Base-by-base conservation (phyloP, 371 early-diverging fungal species). In the Mucor circinelloides region DNA sequence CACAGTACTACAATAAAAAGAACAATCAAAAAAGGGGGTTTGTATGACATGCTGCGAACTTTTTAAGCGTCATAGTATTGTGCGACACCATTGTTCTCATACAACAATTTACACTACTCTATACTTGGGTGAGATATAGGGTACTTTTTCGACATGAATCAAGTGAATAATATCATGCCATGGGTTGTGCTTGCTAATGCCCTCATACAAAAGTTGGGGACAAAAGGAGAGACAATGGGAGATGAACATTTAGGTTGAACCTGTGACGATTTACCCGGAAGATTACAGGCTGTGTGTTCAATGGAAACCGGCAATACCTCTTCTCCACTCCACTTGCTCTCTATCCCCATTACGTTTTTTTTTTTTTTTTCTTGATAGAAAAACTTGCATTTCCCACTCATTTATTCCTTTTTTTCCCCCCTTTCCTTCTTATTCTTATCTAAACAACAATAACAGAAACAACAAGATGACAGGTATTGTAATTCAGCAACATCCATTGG, bases 191-290 rank as follows among this genome's bases (percentile, higher is more conserved):
- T 5, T 40, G 17, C 3, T 5, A 17, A 40, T 40, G 40, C 40
- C 5, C 12, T 40, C 17, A 6, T 40, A 40, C 40, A 40, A 40
- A 46, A 46, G n/a, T 46, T 46, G 46, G 46, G 46, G 46, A 21
- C n/a, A n/a, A n/a, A n/a, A n/a, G n/a, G n/a, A 34, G 34, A 34
- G 21, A 46, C 8, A 6, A 21, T 46, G n/a, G 34, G 6, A 34
- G 9, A 21, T 21, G 21, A 46, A 7, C 8, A 17, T 40, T 40
- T 17, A 40, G 17, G 40, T 46, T 46, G 46, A 46, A 46, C 46
- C 46, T 46, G 46, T 46, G 46, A 46, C 46, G 46, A n/a, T 46
- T 46, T 46, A 46, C 46, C 46, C 46, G 46, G 46, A 46, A 46
- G 46, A 46, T 46, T 46, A 46, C 21, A 46, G 46, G 46, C 46